Evolutionary conservation across 1,139 yeast species (phyloP), one percentile per base, ranked within the genome.

Genomic region (Saccharomyces hybrid): DNA sequence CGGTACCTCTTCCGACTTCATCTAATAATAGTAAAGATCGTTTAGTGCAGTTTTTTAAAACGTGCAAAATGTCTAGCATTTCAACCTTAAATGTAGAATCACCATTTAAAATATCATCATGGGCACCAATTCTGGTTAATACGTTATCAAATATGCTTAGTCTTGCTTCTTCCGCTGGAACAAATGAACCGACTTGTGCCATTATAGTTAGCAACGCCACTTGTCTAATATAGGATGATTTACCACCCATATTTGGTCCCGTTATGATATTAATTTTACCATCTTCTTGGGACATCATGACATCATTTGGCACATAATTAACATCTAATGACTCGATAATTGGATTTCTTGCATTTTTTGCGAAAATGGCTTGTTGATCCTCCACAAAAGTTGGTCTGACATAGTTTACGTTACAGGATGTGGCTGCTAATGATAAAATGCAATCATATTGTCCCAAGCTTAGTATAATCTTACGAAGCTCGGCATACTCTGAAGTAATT

Each of bases 291-390:
- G 74, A 62, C 73, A 88, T 78, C 2, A 68, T 55, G 6, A 86
- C 78, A 60, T 84, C 82, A 65, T 91, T 93, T 2, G 96, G 78
- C 5, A 91, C 88, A 66, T 84, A 88, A 42, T 68, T 70, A 5
- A 69, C 64, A 46, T 72, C 72, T 1, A 77, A 64, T 46, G 78
- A 77, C 65, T 88, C 95, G 11, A 88, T 79, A 53, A 90, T 82
- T 1, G 98, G 98, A 63, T 93, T 91, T 38, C 95, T 75, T 1
- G 93, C 87, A 7, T 79, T 75, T 25, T 66, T 71, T 0, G 89
- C 74, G 5, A 78, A 72, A 3, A 91, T 74, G 6, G 74, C 66
- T 38, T 82, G 84, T n/a, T 58, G 60, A 6, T 70, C 67, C n/a
- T 81, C 82, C 2, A 78, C 78, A 52, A 86, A 75, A 2, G 60